Conservation (phyloP, 176 grass and related monocot species). For the Alopecurus myosuroides region DNA sequence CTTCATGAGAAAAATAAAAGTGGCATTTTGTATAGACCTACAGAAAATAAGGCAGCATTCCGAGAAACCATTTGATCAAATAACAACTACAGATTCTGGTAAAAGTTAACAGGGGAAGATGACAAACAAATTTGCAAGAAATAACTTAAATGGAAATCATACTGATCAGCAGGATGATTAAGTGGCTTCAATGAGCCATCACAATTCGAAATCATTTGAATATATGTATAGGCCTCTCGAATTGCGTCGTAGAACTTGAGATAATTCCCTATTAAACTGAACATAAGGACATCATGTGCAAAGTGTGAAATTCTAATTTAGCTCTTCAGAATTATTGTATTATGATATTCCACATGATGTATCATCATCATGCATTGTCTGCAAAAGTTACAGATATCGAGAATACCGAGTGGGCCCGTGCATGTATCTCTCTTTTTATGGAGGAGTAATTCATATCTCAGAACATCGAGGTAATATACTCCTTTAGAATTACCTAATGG, state of each 20-base stretch:
- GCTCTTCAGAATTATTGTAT: too few relatives aligned
- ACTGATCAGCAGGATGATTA: conserved; percentile 73
- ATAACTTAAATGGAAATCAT: conserved; percentile 64
- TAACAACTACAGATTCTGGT: too few relatives aligned
- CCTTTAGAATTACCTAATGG: too few relatives aligned
- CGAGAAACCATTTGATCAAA: background rate
- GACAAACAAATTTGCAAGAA: background rate
- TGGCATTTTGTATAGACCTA: conserved; percentile 7
- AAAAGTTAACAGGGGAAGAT: background rate
- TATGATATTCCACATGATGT: too few relatives aligned
- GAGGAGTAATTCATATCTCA: too few relatives aligned
- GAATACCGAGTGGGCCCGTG: too few relatives aligned
- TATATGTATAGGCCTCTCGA: conserved; percentile 57
- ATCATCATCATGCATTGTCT: too few relatives aligned
- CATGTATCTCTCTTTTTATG: too few relatives aligned
- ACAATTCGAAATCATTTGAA: conserved; percentile 84
- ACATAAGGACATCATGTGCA: conserved; percentile 7
- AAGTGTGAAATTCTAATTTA: background rate
- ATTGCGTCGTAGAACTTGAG: conserved; percentile 64
- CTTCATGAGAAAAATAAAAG: background rate
- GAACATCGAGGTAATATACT: too few relatives aligned
- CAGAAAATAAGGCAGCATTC: background rate
- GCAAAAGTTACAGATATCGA: too few relatives aligned
- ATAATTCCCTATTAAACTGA: conserved; percentile 54
- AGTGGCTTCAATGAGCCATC: conserved; percentile 52